Conservation (phyloP, 1,284 basidiomycete species). For the Puccinia brachypodii region DNA sequence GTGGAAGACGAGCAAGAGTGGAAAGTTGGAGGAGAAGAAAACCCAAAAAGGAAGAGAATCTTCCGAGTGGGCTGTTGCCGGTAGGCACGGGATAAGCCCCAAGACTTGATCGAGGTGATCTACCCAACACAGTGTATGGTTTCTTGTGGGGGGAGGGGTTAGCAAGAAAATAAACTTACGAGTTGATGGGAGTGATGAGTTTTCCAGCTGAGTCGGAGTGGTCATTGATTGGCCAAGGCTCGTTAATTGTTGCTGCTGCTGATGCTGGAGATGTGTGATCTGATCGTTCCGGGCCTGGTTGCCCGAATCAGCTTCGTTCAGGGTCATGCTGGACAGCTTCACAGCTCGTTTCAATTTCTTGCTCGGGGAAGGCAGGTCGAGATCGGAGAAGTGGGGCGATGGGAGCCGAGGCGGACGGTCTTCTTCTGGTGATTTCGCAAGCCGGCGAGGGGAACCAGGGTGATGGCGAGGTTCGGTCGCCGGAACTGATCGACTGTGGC, state of each 20-base stretch:
- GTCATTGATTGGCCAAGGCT: background rate
- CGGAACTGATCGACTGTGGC: conserved; percentile 9
- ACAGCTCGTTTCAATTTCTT: conserved; percentile 19
- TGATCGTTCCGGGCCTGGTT: conserved; percentile 12
- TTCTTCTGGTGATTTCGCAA: background rate
- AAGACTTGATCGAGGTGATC: background rate
- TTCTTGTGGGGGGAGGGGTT: background rate
- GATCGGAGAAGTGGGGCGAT: background rate
- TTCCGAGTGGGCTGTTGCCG: background rate
- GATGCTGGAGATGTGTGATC: conserved; percentile 5
- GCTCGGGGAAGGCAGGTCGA: conserved; percentile 33
- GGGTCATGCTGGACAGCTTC: background rate
- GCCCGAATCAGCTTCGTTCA: background rate
- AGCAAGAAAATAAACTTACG: background rate
- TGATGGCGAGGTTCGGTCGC: conserved; percentile 18
- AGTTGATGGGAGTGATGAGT: background rate
- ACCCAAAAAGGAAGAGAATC: background rate
- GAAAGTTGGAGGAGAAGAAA: background rate
- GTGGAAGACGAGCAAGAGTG: no score
- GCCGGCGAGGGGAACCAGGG: background rate
- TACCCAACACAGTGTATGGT: background rate
- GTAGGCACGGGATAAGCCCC: background rate
- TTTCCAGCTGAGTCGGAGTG: background rate
- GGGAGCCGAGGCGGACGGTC: conserved; percentile 6
- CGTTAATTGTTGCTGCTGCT: background rate